A percentile compares a stretch with the other conserved stretches of the same genome.
These are phyloP conservation scores for Pythium plurisporium DNA, from an alignment of 352 stramenopile species.

Conservation along the genomic window DNA sequence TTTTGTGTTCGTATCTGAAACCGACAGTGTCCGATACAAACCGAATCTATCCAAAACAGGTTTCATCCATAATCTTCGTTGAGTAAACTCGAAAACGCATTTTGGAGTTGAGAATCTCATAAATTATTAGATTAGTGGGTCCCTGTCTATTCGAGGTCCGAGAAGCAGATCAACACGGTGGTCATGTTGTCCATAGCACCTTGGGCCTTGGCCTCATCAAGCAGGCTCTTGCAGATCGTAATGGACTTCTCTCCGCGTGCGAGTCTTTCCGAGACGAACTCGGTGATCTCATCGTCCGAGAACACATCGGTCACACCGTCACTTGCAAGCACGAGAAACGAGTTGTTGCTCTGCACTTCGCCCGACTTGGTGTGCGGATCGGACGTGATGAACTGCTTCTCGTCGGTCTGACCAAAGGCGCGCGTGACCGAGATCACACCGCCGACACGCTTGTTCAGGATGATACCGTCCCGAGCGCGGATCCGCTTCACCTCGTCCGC, in stretches of 20 bases:
- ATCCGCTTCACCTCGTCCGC: constrained; percentile 72
- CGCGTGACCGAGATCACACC: constrained; percentile 69
- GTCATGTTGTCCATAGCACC: constrained; percentile 85
- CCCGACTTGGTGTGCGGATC: constrained; percentile 55
- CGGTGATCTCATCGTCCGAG: constrained; percentile 59
- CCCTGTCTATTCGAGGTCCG: constrained; percentile 13
- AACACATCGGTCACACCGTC: constrained; percentile 79
- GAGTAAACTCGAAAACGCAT: neutral
- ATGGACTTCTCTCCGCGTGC: constrained; percentile 41
- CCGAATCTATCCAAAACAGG: neutral
- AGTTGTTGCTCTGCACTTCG: constrained; percentile 39
- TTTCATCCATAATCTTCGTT: neutral
- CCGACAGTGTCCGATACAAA: neutral
- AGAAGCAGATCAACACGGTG: constrained; percentile 69
- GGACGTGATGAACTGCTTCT: constrained; percentile 78
- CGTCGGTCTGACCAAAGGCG: constrained; percentile 71
- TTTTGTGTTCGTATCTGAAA: neutral
- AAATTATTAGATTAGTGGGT: constrained; percentile 30
- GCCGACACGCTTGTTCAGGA: constrained; percentile 78
- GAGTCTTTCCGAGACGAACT: constrained; percentile 51
- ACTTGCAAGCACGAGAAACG: constrained; percentile 75
- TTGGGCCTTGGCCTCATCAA: constrained; percentile 62
- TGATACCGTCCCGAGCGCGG: constrained; percentile 67
- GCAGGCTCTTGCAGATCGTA: constrained; percentile 53
- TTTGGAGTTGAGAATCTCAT: constrained; percentile 5